Percentiles rank a stretch among this genome's conserved stretches.
Evolutionary conservation across 176 grass and related monocot genomes (phyloP).

Genomic region (Oryza glumipatula): DNA sequence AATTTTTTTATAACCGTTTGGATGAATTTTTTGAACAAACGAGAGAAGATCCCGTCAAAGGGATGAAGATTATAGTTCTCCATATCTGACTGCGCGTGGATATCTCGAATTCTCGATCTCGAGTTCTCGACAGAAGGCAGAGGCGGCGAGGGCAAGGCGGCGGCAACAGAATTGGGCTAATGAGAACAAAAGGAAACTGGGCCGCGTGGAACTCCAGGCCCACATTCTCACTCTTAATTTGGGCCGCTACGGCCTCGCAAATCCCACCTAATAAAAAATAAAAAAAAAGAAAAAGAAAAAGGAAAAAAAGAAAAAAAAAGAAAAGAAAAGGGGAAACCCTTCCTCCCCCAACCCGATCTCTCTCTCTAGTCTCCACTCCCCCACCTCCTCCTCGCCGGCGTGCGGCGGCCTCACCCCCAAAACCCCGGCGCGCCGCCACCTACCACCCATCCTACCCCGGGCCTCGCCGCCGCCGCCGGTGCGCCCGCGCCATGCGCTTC

Average conservation of each 20-base stretch:
- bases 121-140: too few relatives aligned
- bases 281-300: background rate
- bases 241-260: background rate
- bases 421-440: slow-evolving; percentile 30
- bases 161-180: background rate
- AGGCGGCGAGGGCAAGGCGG: too few relatives aligned
- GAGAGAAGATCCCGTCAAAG: too few relatives aligned
- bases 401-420: slow-evolving; percentile 9
- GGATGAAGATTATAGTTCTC: too few relatives aligned
- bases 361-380: slow-evolving; percentile 20
- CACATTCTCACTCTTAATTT: background rate
- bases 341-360: slow-evolving; percentile 53
- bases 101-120: too few relatives aligned
- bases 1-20: too few relatives aligned
- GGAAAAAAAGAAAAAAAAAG: background rate
- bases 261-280: slow-evolving; percentile 28
- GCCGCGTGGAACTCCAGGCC: background rate
- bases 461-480: background rate
- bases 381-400: slow-evolving; percentile 33
- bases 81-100: too few relatives aligned
- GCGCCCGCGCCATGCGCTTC: slow-evolving; percentile 48
- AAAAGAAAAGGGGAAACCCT: slow-evolving; percentile 29
- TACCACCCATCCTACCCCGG: background rate
- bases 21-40: too few relatives aligned
- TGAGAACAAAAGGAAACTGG: background rate